Evolutionary conservation across 1,284 basidiomycete genomes (phyloP).

Genomic region (Naganishia sp.): DNA sequence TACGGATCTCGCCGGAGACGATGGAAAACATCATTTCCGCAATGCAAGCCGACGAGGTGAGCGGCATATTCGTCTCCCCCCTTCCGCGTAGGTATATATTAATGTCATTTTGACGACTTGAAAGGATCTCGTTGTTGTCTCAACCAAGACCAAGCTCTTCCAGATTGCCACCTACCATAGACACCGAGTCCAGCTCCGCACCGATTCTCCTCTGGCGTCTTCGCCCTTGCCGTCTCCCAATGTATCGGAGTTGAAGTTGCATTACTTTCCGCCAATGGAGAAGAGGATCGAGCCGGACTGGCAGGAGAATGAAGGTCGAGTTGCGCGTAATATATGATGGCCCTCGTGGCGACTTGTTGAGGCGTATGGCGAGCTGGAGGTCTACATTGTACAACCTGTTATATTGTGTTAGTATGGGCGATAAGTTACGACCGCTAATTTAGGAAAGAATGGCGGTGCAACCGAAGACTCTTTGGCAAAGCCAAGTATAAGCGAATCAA

Average conservation of each 20-base stretch:
- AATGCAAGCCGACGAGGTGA: slow-evolving; percentile 6
- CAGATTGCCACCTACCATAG: not conserved
- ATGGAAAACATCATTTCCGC: not conserved
- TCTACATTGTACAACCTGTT: too few relatives aligned
- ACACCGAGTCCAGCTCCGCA: slow-evolving; percentile 9
- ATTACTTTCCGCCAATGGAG: not conserved
- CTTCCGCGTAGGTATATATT: not conserved
- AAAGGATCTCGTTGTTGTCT: not conserved
- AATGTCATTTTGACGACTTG: not conserved
- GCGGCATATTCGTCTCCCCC: not conserved
- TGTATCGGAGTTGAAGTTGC: not conserved
- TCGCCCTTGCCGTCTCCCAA: not conserved
- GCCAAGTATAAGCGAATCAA: too few relatives aligned
- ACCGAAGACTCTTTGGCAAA: too few relatives aligned
- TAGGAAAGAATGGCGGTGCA: too few relatives aligned
- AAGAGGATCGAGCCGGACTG: not conserved
- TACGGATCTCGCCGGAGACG: not conserved
- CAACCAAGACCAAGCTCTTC: slow-evolving; percentile 3
- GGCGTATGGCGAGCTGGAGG: too few relatives aligned
- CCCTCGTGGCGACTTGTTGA: too few relatives aligned
- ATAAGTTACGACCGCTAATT: too few relatives aligned
- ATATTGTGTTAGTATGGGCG: too few relatives aligned
- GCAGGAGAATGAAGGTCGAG: slow-evolving; percentile 4
- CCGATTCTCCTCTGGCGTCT: not conserved
- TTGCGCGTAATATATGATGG: too few relatives aligned